Percentiles rank a stretch among this genome's conserved stretches.
Evolutionary conservation across 768 basidiomycete genomes (phyloP).

Genomic region (Trametes gibbosa): DNA sequence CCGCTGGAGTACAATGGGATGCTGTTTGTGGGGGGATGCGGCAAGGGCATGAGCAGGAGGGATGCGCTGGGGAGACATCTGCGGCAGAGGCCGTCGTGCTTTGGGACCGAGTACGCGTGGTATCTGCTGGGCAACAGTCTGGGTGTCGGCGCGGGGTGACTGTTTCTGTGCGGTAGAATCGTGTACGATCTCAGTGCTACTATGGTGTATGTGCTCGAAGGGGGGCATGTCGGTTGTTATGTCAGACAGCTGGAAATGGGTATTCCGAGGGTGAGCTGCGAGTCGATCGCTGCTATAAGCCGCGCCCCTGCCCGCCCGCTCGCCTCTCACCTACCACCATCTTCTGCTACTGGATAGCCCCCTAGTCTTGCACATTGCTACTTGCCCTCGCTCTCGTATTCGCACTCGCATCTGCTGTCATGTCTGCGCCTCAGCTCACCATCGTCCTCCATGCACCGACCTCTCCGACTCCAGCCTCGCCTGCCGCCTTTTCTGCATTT

Average conservation of each 20-base stretch:
- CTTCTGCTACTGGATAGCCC: slow-evolving; percentile 8
- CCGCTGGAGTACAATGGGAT: slow-evolving; percentile 1
- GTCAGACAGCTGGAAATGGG: not conserved
- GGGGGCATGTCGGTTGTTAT: not conserved
- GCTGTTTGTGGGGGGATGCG: slow-evolving; percentile 18
- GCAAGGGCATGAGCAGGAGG: slow-evolving; percentile 13
- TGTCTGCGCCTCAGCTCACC: not conserved
- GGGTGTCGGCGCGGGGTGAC: slow-evolving; percentile 5
- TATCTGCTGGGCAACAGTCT: not conserved
- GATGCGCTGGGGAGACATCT: slow-evolving; percentile 16
- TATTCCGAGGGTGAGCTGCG: not conserved
- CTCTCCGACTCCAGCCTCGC: not conserved
- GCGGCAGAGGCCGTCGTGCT: not conserved
- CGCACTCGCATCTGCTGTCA: not conserved
- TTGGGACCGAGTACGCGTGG: slow-evolving; percentile 1
- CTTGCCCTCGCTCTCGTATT: not conserved
- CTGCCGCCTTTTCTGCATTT: not conserved
- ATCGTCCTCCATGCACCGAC: slow-evolving; percentile 3
- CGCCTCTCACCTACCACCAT: not conserved
- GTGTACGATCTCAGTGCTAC: not conserved
- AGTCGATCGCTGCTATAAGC: not conserved
- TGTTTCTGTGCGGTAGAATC: not conserved
- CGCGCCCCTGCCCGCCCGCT: not conserved
- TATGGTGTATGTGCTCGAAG: not conserved
- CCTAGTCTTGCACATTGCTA: not conserved